Evolutionary conservation across 768 basidiomycete genomes (phyloP).

Genomic region (Amyloporia xantha): DNA sequence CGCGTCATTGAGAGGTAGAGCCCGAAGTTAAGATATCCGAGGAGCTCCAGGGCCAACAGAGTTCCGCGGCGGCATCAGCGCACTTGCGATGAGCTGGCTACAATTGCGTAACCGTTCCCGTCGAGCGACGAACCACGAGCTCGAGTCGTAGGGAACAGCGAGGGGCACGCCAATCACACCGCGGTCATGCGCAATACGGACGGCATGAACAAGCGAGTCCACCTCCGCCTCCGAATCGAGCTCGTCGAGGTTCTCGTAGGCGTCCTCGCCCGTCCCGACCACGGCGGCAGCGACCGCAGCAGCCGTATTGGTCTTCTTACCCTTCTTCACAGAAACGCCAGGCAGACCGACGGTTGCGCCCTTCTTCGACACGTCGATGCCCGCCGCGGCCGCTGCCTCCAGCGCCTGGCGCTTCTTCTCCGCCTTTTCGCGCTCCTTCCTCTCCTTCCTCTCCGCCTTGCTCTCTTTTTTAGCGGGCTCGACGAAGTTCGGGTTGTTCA

Average conservation of each 20-base stretch:
- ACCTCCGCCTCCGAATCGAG: conserved; percentile 83
- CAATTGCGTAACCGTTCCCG: conserved; percentile 51
- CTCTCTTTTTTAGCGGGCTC: conserved; percentile 83
- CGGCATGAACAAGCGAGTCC: conserved; percentile 61
- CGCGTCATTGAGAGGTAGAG: too few species aligned
- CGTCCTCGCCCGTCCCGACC: conserved; percentile 50
- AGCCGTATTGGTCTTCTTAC: conserved; percentile 47
- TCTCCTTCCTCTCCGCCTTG: conserved; percentile 84
- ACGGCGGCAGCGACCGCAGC: conserved; percentile 32
- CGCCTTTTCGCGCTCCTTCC: conserved; percentile 71
- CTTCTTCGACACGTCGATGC: conserved; percentile 43
- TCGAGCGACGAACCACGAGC: conserved; percentile 78
- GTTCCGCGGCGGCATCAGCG: conserved; percentile 21
- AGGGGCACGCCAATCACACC: conserved; percentile 60
- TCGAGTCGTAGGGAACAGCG: conserved; percentile 65
- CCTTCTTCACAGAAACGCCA: conserved; percentile 46
- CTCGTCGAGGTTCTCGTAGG: conserved; percentile 66
- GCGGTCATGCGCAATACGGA: conserved; percentile 47
- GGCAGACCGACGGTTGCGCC: conserved; percentile 25
- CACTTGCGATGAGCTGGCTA: conserved; percentile 25
- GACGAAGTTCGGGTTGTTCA: conserved; percentile 81
- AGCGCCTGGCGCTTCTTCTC: conserved; percentile 74
- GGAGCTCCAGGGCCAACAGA: conserved; percentile 1
- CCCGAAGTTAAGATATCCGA: too few species aligned
- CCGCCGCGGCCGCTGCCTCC: conserved; percentile 59